phyloP scores from a whole-genome alignment of 305 asterid genomes.

The Plantago coronopus region DNA sequence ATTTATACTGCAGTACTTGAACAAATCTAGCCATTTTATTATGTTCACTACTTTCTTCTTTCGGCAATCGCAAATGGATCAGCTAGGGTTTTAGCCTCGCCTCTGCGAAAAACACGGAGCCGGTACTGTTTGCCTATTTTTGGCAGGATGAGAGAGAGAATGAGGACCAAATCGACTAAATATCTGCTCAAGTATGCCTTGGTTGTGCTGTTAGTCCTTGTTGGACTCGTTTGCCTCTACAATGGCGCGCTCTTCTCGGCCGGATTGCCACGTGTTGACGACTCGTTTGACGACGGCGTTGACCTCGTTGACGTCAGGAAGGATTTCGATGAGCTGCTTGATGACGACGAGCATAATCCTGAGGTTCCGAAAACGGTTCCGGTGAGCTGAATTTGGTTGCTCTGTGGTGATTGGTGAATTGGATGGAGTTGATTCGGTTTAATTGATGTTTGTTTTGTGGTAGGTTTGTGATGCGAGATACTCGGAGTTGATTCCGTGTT shows the following conservation, averaged over 20 bases:
- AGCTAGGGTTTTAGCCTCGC: conserved; percentile 32
- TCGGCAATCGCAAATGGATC: conserved; percentile 43
- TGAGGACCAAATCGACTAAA: conserved; percentile 35
- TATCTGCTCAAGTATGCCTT: conserved; percentile 49
- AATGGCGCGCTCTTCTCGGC: conserved; percentile 48
- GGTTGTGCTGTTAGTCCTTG: conserved; percentile 42
- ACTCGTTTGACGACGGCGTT: conserved; percentile 42
- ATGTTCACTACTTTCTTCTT: conserved; percentile 21
- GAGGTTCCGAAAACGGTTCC: conserved; percentile 57
- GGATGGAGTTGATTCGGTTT: neutral
- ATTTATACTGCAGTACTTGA: neutral
- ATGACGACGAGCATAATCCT: conserved; percentile 49
- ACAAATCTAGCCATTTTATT: conserved; percentile 8
- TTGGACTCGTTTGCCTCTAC: conserved; percentile 67
- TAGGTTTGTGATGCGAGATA: conserved; percentile 81
- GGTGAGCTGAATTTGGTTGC: conserved; percentile 36
- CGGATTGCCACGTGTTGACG: conserved; percentile 56
- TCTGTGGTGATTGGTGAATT: neutral
- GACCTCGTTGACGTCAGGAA: conserved; percentile 43
- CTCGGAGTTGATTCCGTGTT: conserved; percentile 87
- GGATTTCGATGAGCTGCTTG: conserved; percentile 47
- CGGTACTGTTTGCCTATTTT: neutral
- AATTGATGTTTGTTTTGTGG: neutral
- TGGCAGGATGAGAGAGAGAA: conserved; percentile 11
- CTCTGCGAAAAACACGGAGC: neutral